A percentile compares a stretch with the other conserved stretches of the same genome.
These are phyloP conservation scores for Daucus carota DNA, from an alignment of 129 eudicot genomes.

Conservation along the genomic window DH1_v3.0 NC_030385.2:38149501-38150000, in stretches of 20 bases:
- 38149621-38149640: conserved; percentile 90
- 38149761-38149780: background rate
- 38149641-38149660: conserved; percentile 14
- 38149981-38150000: background rate
- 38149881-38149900: background rate
- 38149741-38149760: background rate
- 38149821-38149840: background rate
- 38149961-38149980: background rate
- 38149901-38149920: background rate
- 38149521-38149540: conserved; percentile 95
- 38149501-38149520: conserved; percentile 98
- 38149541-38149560: conserved; percentile 87
- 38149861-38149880: background rate
- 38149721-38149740: background rate
- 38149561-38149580: conserved; percentile 65
- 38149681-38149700: background rate
- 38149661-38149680: background rate
- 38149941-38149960: background rate
- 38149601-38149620: conserved; percentile 71
- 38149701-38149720: background rate
- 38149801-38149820: background rate
- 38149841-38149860: background rate
- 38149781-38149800: background rate
- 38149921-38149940: background rate
- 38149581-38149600: conserved; percentile 69